Evolutionary conservation across 306 rosid genomes (phyloP).

Genomic region (Urtica urens): DNA sequence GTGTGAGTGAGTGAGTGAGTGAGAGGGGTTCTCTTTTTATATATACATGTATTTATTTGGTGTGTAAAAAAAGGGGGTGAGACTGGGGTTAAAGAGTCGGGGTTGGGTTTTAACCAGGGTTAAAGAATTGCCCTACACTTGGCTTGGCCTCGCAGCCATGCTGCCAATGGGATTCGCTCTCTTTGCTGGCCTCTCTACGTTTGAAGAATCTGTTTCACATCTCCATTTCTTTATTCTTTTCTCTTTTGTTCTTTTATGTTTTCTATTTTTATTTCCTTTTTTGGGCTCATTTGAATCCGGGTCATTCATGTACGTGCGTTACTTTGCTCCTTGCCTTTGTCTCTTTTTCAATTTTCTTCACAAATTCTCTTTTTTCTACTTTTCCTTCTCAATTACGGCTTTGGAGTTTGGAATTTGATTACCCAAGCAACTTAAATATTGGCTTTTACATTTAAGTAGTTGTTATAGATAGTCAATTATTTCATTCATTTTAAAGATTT

Average conservation of each 20-base stretch:
- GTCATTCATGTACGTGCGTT: neutral
- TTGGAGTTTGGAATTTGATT: conserved; percentile 1
- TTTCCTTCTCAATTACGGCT: neutral
- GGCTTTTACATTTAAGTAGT: no score
- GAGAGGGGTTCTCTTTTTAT: neutral
- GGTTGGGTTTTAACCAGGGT: conserved; percentile 43
- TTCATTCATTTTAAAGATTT: no score
- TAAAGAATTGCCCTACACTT: conserved; percentile 49
- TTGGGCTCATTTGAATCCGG: neutral
- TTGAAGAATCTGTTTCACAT: conserved; percentile 11
- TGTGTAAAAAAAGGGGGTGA: no score
- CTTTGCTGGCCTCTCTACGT: conserved; percentile 25
- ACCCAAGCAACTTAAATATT: no score
- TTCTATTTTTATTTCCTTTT: neutral
- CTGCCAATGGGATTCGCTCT: conserved; percentile 44
- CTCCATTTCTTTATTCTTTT: neutral
- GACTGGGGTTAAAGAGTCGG: conserved; percentile 14
- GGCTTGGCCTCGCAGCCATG: conserved; percentile 72
- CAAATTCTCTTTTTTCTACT: neutral
- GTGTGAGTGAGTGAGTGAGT: neutral
- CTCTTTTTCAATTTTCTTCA: neutral
- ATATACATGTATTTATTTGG: neutral
- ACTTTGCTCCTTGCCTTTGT: neutral
- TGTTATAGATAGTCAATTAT: no score
- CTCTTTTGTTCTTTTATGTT: neutral